Percentiles rank a stretch among this genome's conserved stretches.
phyloP scores from a whole-genome alignment of 2,329 filamentous ascomycete genomes.

The Eutypa lata region DNA sequence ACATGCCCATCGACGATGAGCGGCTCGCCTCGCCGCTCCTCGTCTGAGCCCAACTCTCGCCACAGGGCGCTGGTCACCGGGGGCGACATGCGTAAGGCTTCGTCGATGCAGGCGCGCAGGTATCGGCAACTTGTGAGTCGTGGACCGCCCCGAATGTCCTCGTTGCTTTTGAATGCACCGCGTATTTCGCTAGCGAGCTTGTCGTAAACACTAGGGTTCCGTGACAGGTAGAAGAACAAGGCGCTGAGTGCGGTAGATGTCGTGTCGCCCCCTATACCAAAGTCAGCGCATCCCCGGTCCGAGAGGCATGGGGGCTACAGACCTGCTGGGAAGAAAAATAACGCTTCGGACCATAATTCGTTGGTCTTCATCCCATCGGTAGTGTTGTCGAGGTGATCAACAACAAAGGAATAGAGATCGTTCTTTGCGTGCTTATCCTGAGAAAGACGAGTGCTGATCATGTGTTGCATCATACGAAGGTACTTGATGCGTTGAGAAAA shows the following conservation, averaged over 20 bases:
- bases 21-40: not conserved
- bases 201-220: not conserved
- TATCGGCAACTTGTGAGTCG: not conserved
- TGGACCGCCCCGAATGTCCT: not conserved
- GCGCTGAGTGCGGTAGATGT: not conserved
- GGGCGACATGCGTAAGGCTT: not conserved
- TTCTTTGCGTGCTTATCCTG: slow-evolving; percentile 6
- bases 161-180: not conserved
- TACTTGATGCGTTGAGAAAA: slow-evolving; percentile 5
- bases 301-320: no score
- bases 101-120: not conserved
- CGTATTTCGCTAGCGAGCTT: slow-evolving; percentile 1
- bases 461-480: slow-evolving; percentile 2
- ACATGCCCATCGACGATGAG: not conserved
- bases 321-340: not conserved
- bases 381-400: not conserved
- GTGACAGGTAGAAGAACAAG: slow-evolving; percentile 2
- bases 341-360: slow-evolving; percentile 12
- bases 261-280: no score
- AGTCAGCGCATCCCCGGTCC: no score
- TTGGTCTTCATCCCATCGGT: not conserved
- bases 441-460: slow-evolving; percentile 7
- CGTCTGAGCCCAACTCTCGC: not conserved
- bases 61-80: not conserved
- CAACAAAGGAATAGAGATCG: slow-evolving; percentile 12